Evolutionary conservation across 1,139 yeast species (phyloP).

Genomic region (Lipomyces yarrowii): DNA sequence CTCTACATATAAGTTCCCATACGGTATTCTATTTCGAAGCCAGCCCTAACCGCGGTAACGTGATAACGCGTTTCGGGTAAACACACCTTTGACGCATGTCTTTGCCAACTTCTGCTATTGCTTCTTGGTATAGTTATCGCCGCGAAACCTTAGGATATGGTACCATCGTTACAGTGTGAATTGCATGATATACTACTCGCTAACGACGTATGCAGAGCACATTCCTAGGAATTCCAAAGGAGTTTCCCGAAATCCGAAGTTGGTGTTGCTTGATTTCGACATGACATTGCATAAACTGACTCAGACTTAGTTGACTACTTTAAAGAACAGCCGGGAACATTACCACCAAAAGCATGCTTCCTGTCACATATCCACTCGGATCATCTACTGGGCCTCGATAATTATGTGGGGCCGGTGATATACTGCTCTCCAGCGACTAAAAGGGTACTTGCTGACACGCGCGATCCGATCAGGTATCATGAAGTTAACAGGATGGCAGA

Average conservation of each 20-base stretch:
- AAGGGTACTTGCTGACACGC: slow-evolving; percentile 29
- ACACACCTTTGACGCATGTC: neutral
- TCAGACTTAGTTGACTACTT: slow-evolving; percentile 49
- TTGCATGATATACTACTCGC: neutral
- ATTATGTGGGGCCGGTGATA: slow-evolving; percentile 45
- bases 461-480: neutral
- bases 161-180: neutral
- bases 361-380: slow-evolving; percentile 63
- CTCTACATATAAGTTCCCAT: too few species aligned
- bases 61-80: neutral
- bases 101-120: neutral
- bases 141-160: neutral
- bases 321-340: slow-evolving; percentile 36
- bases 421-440: slow-evolving; percentile 57
- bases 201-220: slow-evolving; percentile 17
- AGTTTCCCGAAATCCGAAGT: slow-evolving; percentile 44
- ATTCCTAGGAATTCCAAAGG: slow-evolving; percentile 42
- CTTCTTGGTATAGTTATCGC: neutral
- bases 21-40: too few species aligned
- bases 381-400: slow-evolving; percentile 55
- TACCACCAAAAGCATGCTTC: slow-evolving; percentile 42
- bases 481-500: slow-evolving; percentile 6
- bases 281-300: slow-evolving; percentile 1
- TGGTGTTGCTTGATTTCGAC: slow-evolving; percentile 20
- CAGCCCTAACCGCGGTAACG: neutral